Conservation (phyloP, 441 rosid species). For the Bruguiera hainesii region DNA sequence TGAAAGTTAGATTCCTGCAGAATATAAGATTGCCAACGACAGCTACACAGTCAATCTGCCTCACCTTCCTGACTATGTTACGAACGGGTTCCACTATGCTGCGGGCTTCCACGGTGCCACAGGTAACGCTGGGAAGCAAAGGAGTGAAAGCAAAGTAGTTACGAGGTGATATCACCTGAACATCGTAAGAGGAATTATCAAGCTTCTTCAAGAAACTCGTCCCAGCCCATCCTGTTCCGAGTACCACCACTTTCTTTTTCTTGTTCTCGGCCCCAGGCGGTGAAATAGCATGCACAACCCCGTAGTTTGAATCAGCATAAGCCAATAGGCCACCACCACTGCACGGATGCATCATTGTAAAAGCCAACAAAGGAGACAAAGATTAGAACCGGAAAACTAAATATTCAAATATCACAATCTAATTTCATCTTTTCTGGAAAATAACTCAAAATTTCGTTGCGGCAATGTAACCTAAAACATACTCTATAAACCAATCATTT, state of each 20-base stretch:
- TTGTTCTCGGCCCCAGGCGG: slow-evolving; percentile 36
- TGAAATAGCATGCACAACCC: slow-evolving; percentile 26
- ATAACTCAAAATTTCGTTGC: too few relatives aligned
- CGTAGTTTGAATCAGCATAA: slow-evolving; percentile 59
- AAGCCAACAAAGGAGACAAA: neutral
- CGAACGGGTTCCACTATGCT: slow-evolving; percentile 88
- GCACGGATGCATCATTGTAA: slow-evolving; percentile 5
- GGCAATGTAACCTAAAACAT: too few relatives aligned
- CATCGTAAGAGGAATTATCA: slow-evolving; percentile 59
- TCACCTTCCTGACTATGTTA: slow-evolving; percentile 81
- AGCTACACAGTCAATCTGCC: neutral
- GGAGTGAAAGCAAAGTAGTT: slow-evolving; percentile 98
- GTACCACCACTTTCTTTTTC: slow-evolving; percentile 87
- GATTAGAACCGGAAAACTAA: neutral
- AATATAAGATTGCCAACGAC: neutral
- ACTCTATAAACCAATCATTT: too few relatives aligned
- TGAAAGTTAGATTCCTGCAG: neutral
- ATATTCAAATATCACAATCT: neutral
- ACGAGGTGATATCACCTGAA: slow-evolving; percentile 88
- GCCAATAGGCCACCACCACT: slow-evolving; percentile 91
- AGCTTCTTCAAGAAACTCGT: slow-evolving; percentile 80
- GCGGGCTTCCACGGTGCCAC: slow-evolving; percentile 91
- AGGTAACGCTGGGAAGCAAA: slow-evolving; percentile 86
- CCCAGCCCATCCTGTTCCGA: slow-evolving; percentile 99
- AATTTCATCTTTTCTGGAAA: neutral